Evolutionary conservation across 257 asterid species (phyloP), one percentile per base, ranked within the genome.

Genomic region (Solanum virginianum): DNA sequence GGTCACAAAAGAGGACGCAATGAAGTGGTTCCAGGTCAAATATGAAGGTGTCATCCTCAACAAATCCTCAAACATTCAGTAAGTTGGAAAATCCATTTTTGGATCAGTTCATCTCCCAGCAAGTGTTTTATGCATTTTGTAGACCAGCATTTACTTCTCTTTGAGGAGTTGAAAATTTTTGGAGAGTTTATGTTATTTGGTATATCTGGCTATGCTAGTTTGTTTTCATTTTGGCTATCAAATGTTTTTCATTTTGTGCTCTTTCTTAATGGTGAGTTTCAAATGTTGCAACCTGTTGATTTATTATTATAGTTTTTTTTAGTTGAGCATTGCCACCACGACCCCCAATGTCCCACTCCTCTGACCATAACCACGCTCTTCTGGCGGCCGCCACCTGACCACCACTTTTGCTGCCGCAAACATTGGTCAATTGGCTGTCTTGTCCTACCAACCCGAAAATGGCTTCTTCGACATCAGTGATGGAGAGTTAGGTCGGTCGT

Each of bases 1-100:
- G 87, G 98, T 92, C 82, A 94, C 97, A 4, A 93, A 92, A 89
- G 98, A 92, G 1, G 96, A 92, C n/a, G 88, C 98, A 20, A 91
- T 91, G 93, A 91, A 91, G 88, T 91, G 93, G 93, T 91, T 91
- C 84, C 93, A 91, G 80, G 90, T 89, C 77, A 91, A 91, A 70
- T 91, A 91, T 8, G 93, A 91, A 82, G 93, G 92, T 88, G 92
- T 91, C 71, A 91, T 91, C 41, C 88, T 91, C 43, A 91, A 91
- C 91, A 91, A 91, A 86, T 87, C 93, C 72, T 87, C 93, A 85
- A 87, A 87, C 49, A 88, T 91, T 36, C 53, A 72, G 80, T 70
- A 84, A 49, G 74, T 72, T 84, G 72, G 57, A 55, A 32, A 20
- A 1, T 22, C n/a, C 57, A 20, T 10, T 70, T 72, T 24, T 82